Base-by-base conservation (phyloP, 2,329 filamentous ascomycete species). In the Aspergillus sp. region DNA sequence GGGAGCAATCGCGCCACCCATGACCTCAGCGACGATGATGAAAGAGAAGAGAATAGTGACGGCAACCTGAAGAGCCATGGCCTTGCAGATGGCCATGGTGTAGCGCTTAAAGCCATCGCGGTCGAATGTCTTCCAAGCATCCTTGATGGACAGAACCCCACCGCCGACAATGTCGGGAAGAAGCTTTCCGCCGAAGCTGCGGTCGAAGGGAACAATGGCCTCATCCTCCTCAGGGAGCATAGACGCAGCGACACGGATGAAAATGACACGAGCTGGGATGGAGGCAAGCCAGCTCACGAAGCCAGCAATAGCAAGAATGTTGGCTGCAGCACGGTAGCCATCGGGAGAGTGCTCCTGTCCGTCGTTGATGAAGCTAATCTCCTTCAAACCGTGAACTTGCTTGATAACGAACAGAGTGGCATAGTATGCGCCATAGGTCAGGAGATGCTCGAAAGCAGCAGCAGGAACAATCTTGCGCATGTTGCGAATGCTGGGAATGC, bases 141-240 rank as follows among this genome's bases (percentile, higher is more conserved):
- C 90, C 54, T 85, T 75, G 71, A 94, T 84, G 46, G 89, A 86
- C 64, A 91, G 83, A 67, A 86, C 88, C 67, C 91, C 91, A 65
- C 90, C 91, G 62, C 87, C 89, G n/a, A 92, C 81, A 54, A 92
- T 84, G 62, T 86, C 85, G n/a, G 91, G 88, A 66, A 89, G 86
- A 30, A 94, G 86, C 73, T 88, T 90, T 69, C 91, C 91, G 65
- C 85, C 87, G 72, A 96, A 96, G 31, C 89, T 89, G 66, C 93
- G 91, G 82, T 98, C 94, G 71, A 98, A 97, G 34, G 92, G 89
- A 41, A 98, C 89, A 66, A 97, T 91, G 28, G 91, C 88, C 79
- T 96, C 90, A 67, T 93, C 85, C 19, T 91, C 88, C 62, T 92
- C 89, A 0, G 92, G 87, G 3, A 98, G 87, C 69, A 97, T 87